Evolutionary conservation across 2,329 filamentous ascomycete species (phyloP), one percentile per base, ranked within the genome.

Genomic region (Cryphonectria carpinicola): DNA sequence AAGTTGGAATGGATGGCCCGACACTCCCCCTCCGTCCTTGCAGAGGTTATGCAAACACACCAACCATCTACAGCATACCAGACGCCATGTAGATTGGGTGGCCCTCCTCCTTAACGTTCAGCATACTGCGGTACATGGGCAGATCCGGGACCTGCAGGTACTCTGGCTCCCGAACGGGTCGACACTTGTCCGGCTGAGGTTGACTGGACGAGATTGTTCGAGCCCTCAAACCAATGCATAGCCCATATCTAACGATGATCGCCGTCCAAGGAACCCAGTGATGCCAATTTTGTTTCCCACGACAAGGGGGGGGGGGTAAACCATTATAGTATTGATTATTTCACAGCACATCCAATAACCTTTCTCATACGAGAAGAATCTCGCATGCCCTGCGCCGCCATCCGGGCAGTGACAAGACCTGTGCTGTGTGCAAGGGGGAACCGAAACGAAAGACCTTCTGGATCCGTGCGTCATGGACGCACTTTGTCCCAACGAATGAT

Each of bases 101-200:
- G 58, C 11, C 37, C 37, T 39, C 37, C 37, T 39, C 7, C 8
- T 39, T 32, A 10, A 11, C 32, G 10, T 11, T 19, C 28, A 32
- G 14, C 32, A 61, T 3, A 39, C 32, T 25, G 58, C 58, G 58
- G 58, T 61, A 61, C 6, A 22, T 22, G 28, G 58, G 35, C 35
- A 61, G 32, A 39, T 61, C 58, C 58, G 54, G 56, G 58, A 61
- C 58, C 58, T 61, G 58, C 58, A 49, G 58, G 22, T n/a, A 22
- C 58, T 35, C 32, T 37, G 17, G 28, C 2, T 61, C 17, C 58
- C 58, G 58, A 39, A n/a, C 19, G 10, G 35, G 35, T 35, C 35
- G 32, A 39, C 58, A 6, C 25, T 17, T 61, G 46, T n/a, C 46
- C 46, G 46, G 8, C 32, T 13, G 19, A 28, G 17, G 19, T 32